Percentiles rank a stretch among this genome's conserved stretches.
Evolutionary conservation across 2,329 filamentous ascomycete genomes (phyloP).

Genomic region (Tympanopsis confertula): DNA sequence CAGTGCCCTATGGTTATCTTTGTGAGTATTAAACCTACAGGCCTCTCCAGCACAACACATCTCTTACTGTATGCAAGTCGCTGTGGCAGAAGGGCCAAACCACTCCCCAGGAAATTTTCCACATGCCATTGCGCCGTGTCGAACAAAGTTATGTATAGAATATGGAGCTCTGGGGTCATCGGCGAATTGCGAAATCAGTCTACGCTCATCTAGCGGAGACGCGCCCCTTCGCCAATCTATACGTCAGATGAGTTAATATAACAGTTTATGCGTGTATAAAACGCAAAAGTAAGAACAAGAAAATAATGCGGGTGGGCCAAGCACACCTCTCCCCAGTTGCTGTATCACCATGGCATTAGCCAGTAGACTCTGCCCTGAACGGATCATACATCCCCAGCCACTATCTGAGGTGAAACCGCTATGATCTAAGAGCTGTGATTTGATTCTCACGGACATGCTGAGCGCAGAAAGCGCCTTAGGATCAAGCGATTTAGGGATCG

Average conservation of each 20-base stretch:
- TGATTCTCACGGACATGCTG: slow-evolving; percentile 74
- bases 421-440: slow-evolving; percentile 67
- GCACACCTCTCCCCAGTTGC: slow-evolving; percentile 66
- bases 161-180: slow-evolving; percentile 80
- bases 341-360: slow-evolving; percentile 72
- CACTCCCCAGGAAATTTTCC: slow-evolving; percentile 93
- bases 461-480: slow-evolving; percentile 60
- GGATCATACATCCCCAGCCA: slow-evolving; percentile 98
- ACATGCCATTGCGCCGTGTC: slow-evolving; percentile 74
- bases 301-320: too few relatives aligned
- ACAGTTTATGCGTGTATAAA: neutral
- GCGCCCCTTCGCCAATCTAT: slow-evolving; percentile 64
- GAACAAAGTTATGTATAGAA: slow-evolving; percentile 89
- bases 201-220: slow-evolving; percentile 47
- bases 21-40: neutral
- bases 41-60: slow-evolving; percentile 1
- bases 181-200: slow-evolving; percentile 71
- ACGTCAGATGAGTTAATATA: slow-evolving; percentile 7
- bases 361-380: slow-evolving; percentile 84
- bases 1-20: slow-evolving; percentile 47
- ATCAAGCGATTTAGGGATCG: slow-evolving; percentile 72
- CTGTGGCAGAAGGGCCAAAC: slow-evolving; percentile 96
- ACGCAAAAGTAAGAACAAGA: slow-evolving; percentile 9
- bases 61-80: slow-evolving; percentile 79
- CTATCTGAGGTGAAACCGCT: slow-evolving; percentile 82